Evolutionary conservation across 805 yeast species (phyloP), one percentile per base, ranked within the genome.

Genomic region (Metschnikowia lochheadii): DNA sequence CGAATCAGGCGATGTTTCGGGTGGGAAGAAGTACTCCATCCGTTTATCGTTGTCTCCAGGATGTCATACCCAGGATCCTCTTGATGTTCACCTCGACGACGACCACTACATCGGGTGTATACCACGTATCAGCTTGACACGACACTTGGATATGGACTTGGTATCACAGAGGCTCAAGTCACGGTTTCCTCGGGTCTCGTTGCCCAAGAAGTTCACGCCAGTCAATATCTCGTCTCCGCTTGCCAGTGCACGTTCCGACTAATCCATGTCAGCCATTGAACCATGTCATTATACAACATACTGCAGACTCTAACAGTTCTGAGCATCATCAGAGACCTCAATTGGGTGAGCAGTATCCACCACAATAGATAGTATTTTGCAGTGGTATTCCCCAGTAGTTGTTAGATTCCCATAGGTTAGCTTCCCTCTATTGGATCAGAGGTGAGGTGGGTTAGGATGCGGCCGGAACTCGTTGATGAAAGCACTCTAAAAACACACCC

Each of bases 101-200:
- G 91, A 89, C 64, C 99, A 94, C 69, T 92, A 94, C 69, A 94
- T 94, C 55, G 91, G 97, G 23, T 92, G 97, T 63, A 94, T 94
- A 59, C 96, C 97, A 43, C 82, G 94, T 61, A 82, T 90, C 49
- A 84, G 89, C 50, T 76, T 94, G 60, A 94, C 99, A 0, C 83
- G 96, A 64, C 97, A 94, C 68, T 75, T 94, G 66, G 99, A 94
- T 64, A 81, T 89, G 79, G 96, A 89, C 63, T 80, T 89, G 61
- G 92, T 94, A 21, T 80, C 85, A 29, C 92, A 86, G 60, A 87
- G 85, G 62, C 77, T 94, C 59, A 82, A 83, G 65, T 82, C 87
- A 45, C 81, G 95, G 60, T 94, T 92, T 68, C 76, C 83, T 43
- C 82, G 97, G 62, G 98, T 94, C 39, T 82, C 85, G 1, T 75